phyloP scores from a whole-genome alignment of 2,329 filamentous ascomycete genomes.

The Colletotrichum tamarilloi region DNA sequence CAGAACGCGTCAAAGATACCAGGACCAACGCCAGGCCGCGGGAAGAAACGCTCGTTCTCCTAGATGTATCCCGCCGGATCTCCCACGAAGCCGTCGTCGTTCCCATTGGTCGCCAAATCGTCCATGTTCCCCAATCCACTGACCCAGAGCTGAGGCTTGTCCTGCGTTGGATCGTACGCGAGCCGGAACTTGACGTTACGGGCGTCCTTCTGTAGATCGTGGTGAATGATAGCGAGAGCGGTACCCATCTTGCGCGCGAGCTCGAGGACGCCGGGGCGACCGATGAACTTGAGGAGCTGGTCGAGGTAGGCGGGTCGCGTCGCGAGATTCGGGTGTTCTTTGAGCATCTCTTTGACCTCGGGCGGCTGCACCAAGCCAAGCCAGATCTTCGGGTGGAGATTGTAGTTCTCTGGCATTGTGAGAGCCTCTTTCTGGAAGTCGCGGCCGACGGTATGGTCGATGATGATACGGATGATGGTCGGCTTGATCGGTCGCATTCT shows the following conservation, averaged over 20 bases:
- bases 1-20: slow-evolving; percentile 16
- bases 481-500: slow-evolving; percentile 1
- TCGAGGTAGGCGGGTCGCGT: slow-evolving; percentile 20
- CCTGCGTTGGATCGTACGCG: neutral
- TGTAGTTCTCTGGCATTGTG: neutral
- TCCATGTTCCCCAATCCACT: slow-evolving; percentile 10
- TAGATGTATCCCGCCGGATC: neutral
- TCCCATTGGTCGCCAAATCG: neutral
- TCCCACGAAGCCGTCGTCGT: neutral
- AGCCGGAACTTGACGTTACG: neutral
- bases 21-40: slow-evolving; percentile 14
- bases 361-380: slow-evolving; percentile 12
- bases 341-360: neutral
- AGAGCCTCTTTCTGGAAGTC: neutral
- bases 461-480: neutral
- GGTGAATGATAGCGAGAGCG: slow-evolving; percentile 21
- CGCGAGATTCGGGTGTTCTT: neutral
- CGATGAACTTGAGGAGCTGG: slow-evolving; percentile 12
- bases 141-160: slow-evolving; percentile 14
- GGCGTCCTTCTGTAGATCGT: slow-evolving; percentile 15
- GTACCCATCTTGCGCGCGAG: slow-evolving; percentile 15
- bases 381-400: slow-evolving; percentile 13
- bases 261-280: neutral
- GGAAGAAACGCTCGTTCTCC: slow-evolving; percentile 22
- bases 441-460: neutral